Conservation (phyloP, 2,329 filamentous ascomycete species). For the Calonectria pteridis region DNA sequence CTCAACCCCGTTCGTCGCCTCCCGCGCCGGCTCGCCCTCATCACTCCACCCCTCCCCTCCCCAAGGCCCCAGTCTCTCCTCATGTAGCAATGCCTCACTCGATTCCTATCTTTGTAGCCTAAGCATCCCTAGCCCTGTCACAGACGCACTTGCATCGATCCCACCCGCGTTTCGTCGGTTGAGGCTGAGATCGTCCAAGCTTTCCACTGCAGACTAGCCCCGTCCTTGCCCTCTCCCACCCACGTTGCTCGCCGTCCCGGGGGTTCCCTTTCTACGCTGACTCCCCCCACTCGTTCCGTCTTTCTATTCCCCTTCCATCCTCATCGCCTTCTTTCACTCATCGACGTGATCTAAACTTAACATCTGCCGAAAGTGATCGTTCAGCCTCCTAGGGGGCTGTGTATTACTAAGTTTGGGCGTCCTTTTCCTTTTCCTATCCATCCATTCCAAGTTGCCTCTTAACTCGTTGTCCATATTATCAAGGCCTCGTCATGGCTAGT, state of each 20-base stretch:
- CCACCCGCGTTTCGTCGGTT: constrained; percentile 36
- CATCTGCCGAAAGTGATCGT: constrained; percentile 42
- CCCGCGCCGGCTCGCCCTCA: constrained; percentile 9
- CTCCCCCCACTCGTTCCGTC: constrained; percentile 39
- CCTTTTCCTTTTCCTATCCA: constrained; percentile 44
- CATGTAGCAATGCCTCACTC: constrained; percentile 45
- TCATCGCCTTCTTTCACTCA: constrained; percentile 47
- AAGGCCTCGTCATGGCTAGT: constrained; percentile 62
- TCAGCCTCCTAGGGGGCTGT: constrained; percentile 59
- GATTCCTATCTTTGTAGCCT: constrained; percentile 43
- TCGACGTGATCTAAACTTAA: constrained; percentile 48
- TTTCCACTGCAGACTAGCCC: constrained; percentile 39
- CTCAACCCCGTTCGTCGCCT: background rate
- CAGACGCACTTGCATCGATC: constrained; percentile 34
- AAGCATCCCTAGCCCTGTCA: constrained; percentile 28
- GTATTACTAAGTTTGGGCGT: constrained; percentile 59
- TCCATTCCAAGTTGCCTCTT: constrained; percentile 50
- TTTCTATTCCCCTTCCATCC: constrained; percentile 41
- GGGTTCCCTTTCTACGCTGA: constrained; percentile 43
- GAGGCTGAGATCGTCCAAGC: constrained; percentile 41
- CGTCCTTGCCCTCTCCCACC: constrained; percentile 33
- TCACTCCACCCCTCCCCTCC: constrained; percentile 28
- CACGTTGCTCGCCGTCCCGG: constrained; percentile 27
- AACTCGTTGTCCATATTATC: constrained; percentile 54
- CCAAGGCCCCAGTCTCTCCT: constrained; percentile 23